phyloP scores from a whole-genome alignment of 305 asterid genomes.

The Fraxinus floribunda region DNA sequence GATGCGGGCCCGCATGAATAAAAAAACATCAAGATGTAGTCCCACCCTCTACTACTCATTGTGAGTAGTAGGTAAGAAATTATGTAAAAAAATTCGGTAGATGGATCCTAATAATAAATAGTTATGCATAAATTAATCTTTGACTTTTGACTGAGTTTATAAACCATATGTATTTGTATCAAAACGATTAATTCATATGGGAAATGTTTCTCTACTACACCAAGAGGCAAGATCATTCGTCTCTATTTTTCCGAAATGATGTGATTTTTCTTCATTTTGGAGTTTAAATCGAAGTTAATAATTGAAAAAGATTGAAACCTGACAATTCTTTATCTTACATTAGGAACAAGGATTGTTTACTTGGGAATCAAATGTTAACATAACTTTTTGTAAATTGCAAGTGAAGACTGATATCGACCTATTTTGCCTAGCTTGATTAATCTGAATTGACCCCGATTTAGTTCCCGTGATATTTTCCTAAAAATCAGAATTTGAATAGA shows the following conservation, averaged over 20 bases:
- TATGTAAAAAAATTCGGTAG: too few species aligned
- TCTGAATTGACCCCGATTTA: background rate
- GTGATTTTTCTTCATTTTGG: background rate
- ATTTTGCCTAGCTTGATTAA: background rate
- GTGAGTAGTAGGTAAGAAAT: too few species aligned
- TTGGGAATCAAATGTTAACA: background rate
- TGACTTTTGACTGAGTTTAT: background rate
- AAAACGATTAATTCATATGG: background rate
- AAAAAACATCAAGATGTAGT: too few species aligned
- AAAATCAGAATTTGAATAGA: background rate
- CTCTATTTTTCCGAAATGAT: background rate
- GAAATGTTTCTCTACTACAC: background rate
- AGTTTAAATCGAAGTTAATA: background rate
- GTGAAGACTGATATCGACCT: background rate
- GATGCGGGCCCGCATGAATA: too few species aligned
- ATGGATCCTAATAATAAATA: too few species aligned
- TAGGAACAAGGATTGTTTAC: background rate
- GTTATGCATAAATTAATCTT: too few species aligned
- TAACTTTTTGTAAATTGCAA: background rate
- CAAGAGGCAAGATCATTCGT: background rate
- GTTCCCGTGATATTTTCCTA: background rate
- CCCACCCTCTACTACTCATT: too few species aligned
- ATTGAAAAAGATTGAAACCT: background rate
- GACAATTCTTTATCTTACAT: background rate
- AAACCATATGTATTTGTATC: background rate